These are phyloP conservation scores for Psophocarpus tetragonolobus DNA, from an alignment of 306 rosid species.

Conservation along the genomic window DNA sequence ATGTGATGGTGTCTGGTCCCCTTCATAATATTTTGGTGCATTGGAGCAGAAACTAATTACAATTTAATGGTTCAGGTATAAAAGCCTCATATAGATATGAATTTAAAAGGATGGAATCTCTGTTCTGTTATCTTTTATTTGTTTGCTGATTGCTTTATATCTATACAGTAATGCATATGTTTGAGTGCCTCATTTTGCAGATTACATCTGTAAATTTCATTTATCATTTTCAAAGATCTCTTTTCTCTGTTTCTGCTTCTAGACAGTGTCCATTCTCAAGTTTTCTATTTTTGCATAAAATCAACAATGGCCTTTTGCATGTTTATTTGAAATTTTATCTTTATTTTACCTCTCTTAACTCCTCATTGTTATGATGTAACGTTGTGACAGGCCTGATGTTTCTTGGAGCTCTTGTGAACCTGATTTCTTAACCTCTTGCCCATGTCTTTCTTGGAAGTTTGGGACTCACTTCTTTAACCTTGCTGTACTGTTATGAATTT, in stretches of 20 bases:
- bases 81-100: constrained; percentile 14
- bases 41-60: constrained; percentile 39
- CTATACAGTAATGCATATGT: background rate
- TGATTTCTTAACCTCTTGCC: constrained; percentile 98
- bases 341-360: constrained; percentile 60
- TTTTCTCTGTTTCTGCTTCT: background rate
- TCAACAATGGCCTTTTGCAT: constrained; percentile 4
- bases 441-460: constrained; percentile 99
- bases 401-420: constrained; percentile 99
- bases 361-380: constrained; percentile 65
- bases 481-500: constrained; percentile 96
- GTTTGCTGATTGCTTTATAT: background rate
- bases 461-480: constrained; percentile 99
- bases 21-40: constrained; percentile 21
- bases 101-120: background rate
- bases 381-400: constrained; percentile 96
- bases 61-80: constrained; percentile 40
- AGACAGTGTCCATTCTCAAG: background rate
- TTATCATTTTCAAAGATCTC: background rate
- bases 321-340: constrained; percentile 31
- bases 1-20: constrained; percentile 18
- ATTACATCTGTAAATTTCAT: background rate
- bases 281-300: background rate
- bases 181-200: background rate
- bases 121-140: background rate